Conservation (phyloP, 306 rosid genomes). For the Vicia sativa region DNA sequence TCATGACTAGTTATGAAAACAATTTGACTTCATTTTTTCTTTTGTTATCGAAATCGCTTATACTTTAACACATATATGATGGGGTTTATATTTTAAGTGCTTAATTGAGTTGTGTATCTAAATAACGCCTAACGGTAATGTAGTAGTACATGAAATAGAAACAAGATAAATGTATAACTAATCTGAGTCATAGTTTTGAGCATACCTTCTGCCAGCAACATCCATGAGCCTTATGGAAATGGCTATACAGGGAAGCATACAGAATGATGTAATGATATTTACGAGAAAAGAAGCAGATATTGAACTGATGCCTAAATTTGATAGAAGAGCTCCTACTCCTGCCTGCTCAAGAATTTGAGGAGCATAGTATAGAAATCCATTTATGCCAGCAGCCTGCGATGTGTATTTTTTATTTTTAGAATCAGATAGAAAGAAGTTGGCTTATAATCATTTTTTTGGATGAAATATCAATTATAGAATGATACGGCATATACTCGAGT, state of each 20-base stretch:
- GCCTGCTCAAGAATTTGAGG: slow-evolving; percentile 75
- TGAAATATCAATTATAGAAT: slow-evolving; percentile 23
- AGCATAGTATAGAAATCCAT: slow-evolving; percentile 70
- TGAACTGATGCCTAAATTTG: slow-evolving; percentile 57
- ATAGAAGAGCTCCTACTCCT: slow-evolving; percentile 55
- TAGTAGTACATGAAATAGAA: slow-evolving; percentile 15
- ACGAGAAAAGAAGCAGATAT: slow-evolving; percentile 61
- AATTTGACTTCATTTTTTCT: too few species aligned
- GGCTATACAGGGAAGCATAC: slow-evolving; percentile 82
- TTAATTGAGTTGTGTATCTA: too few species aligned
- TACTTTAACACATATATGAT: too few species aligned
- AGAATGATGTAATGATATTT: slow-evolving; percentile 56
- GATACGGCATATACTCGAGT: slow-evolving; percentile 1
- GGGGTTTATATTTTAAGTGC: too few species aligned
- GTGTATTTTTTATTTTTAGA: slow-evolving; percentile 22
- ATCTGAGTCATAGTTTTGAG: not conserved
- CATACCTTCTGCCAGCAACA: slow-evolving; percentile 73
- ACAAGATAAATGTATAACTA: slow-evolving; percentile 4
- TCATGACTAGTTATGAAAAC: too few species aligned
- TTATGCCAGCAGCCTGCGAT: slow-evolving; percentile 72
- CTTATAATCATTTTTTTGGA: not conserved
- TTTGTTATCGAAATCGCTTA: too few species aligned
- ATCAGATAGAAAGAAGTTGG: slow-evolving; percentile 21
- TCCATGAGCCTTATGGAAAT: slow-evolving; percentile 71
- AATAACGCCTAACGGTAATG: too few species aligned